Conservation (phyloP, 2,329 filamentous ascomycete genomes). For the Alternaria sp. region DNA sequence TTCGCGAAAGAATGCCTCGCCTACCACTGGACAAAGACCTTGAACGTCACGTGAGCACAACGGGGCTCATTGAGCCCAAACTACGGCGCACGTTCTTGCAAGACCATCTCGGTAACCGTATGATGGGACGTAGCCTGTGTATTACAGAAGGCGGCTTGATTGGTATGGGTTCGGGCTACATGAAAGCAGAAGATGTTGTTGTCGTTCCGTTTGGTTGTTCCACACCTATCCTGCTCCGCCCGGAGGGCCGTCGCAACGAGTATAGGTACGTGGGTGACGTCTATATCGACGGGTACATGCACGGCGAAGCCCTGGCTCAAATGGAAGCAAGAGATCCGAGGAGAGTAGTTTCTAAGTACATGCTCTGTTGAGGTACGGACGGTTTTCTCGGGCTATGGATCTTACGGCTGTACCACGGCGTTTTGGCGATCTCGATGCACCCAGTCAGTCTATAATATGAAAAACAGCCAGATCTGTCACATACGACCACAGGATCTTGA, state of each 20-base stretch:
- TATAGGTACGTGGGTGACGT: background rate
- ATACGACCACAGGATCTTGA: background rate
- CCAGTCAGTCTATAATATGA: background rate
- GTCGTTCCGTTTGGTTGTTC: background rate
- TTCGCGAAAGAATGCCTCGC: background rate
- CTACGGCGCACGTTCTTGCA: background rate
- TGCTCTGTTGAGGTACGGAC: background rate
- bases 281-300: constrained; percentile 1
- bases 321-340: background rate
- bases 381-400: too few relatives aligned
- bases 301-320: background rate
- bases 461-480: background rate
- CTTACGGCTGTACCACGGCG: background rate
- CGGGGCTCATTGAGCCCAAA: background rate
- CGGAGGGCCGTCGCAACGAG: background rate
- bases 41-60: background rate
- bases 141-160: background rate
- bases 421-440: background rate
- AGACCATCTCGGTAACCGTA: background rate
- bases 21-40: background rate
- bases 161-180: background rate
- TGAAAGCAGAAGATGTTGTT: background rate
- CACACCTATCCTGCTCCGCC: background rate
- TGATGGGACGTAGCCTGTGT: background rate
- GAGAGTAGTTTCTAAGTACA: background rate